phyloP scores from a whole-genome alignment of 768 basidiomycete genomes.

The Kwoniella europaea region DNA sequence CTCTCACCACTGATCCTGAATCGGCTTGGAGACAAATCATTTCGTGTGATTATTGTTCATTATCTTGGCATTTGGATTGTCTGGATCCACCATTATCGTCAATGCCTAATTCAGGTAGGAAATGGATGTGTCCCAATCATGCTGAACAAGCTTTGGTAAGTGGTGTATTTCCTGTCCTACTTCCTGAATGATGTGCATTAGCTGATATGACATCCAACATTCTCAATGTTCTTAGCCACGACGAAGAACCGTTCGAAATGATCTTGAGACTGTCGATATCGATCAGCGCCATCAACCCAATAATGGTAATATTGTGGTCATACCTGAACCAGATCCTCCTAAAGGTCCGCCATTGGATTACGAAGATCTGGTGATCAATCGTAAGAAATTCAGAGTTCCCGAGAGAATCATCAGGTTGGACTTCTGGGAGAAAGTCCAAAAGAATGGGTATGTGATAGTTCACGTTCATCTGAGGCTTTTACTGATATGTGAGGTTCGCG shows the following conservation, averaged over 20 bases:
- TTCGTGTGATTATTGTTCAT: constrained; percentile 91
- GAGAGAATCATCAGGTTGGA: constrained; percentile 89
- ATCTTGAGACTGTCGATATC: constrained; percentile 71
- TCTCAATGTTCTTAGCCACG: constrained; percentile 65
- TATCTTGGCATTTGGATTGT: constrained; percentile 98
- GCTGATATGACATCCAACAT: too few relatives aligned
- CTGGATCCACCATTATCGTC: constrained; percentile 83
- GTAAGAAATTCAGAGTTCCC: constrained; percentile 87
- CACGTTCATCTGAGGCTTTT: too few relatives aligned
- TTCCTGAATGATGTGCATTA: too few relatives aligned
- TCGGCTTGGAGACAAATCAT: constrained; percentile 65
- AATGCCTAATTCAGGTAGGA: constrained; percentile 84
- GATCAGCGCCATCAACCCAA: constrained; percentile 75
- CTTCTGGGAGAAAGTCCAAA: constrained; percentile 79
- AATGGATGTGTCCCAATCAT: constrained; percentile 99
- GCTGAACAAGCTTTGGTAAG: constrained; percentile 82
- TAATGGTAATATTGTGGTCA: constrained; percentile 89
- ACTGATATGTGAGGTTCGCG: neutral
- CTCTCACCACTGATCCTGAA: constrained; percentile 54
- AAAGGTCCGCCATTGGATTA: constrained; percentile 32
- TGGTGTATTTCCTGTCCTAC: constrained; percentile 20
- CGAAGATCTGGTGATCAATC: constrained; percentile 59
- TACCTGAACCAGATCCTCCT: constrained; percentile 66
- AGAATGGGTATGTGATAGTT: constrained; percentile 21
- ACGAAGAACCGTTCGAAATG: constrained; percentile 76